These are phyloP conservation scores for Reutealis trisperma DNA, from an alignment of 345 rosid species.

Conservation along the genomic window DNA sequence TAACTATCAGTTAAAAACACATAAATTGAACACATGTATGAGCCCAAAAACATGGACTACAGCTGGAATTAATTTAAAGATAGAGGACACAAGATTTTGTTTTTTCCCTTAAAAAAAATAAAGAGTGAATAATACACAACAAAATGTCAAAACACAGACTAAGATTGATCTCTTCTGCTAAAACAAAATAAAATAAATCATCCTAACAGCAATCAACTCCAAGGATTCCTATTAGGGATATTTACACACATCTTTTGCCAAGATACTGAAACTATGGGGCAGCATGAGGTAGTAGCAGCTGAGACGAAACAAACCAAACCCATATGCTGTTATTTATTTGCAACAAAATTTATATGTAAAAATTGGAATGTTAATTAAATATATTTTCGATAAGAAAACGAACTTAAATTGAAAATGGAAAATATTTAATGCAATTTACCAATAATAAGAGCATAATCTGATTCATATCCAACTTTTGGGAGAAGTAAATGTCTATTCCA, in stretches of 20 bases:
- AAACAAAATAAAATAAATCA: neutral
- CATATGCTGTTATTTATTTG: neutral
- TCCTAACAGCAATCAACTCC: neutral
- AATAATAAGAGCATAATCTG: neutral
- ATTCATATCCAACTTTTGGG: neutral
- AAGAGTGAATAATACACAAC: neutral
- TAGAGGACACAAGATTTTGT: neutral
- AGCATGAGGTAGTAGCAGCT: neutral
- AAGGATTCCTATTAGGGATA: neutral
- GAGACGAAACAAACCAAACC: neutral
- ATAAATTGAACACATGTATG: neutral
- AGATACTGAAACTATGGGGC: neutral
- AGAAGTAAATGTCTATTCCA: neutral
- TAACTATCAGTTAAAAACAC: neutral
- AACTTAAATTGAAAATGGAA: neutral
- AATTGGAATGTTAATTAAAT: neutral
- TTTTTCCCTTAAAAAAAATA: too few species aligned
- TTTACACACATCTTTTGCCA: neutral
- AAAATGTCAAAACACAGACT: neutral
- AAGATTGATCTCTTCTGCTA: neutral
- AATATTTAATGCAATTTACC: neutral
- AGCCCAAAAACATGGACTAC: neutral
- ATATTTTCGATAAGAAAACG: neutral
- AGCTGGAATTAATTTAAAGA: neutral
- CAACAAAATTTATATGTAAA: neutral